phyloP scores from a whole-genome alignment of 2,329 filamentous ascomycete genomes.

The Alternaria hordeiaustralica region DNA sequence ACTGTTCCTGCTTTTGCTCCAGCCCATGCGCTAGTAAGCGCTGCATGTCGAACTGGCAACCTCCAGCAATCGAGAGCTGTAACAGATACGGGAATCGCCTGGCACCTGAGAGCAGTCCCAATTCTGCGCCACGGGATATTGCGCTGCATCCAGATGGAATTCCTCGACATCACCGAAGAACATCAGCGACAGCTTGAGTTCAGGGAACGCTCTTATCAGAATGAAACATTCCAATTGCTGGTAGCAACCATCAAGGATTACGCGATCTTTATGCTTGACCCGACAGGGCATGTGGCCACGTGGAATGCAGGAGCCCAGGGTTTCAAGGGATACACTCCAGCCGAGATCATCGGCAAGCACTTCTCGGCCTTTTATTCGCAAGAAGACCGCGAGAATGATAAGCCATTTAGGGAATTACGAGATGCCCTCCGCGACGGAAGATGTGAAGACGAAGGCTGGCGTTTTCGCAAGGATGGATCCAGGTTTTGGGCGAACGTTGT shows the following conservation, averaged over 20 bases:
- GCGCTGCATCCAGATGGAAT: constrained; percentile 53
- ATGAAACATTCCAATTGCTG: constrained; percentile 66
- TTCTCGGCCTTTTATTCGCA: constrained; percentile 64
- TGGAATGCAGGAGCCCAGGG: constrained; percentile 65
- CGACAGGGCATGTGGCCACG: constrained; percentile 61
- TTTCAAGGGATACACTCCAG: constrained; percentile 62
- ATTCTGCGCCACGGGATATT: constrained; percentile 51
- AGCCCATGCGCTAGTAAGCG: constrained; percentile 47
- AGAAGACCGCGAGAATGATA: constrained; percentile 58
- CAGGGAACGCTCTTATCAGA: constrained; percentile 53
- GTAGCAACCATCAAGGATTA: constrained; percentile 68
- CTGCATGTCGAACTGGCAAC: constrained; percentile 46
- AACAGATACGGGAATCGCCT: constrained; percentile 29
- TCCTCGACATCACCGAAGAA: constrained; percentile 47
- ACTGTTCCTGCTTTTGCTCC: constrained; percentile 47
- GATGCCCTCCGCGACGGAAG: constrained; percentile 62
- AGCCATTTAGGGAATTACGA: constrained; percentile 60
- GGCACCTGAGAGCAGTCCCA: constrained; percentile 52
- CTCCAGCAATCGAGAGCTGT: constrained; percentile 47
- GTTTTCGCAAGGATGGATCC: constrained; percentile 64
- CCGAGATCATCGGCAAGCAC: constrained; percentile 64
- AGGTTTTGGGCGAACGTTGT: constrained; percentile 67
- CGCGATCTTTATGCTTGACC: constrained; percentile 68
- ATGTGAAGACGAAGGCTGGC: constrained; percentile 67
- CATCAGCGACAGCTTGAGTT: constrained; percentile 45